phyloP scores from a whole-genome alignment of 1,284 basidiomycete genomes.

The Malassezia equina region DNA sequence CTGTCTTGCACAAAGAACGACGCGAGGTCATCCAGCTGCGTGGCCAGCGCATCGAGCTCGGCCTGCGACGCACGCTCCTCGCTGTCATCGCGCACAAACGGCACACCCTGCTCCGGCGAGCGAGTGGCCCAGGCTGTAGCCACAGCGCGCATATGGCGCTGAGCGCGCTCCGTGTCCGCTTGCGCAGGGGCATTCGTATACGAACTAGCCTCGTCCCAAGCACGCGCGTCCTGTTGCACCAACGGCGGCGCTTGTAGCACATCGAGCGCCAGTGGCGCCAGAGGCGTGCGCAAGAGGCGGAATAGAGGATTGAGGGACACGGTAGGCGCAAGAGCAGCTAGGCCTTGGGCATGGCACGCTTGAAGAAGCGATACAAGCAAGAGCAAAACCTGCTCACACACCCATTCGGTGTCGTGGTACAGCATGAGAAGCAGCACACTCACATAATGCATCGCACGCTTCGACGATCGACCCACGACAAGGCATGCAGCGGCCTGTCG shows the following conservation, averaged over 20 bases:
- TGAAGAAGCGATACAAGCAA: conserved; percentile 80
- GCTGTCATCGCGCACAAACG: neutral
- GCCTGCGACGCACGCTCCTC: conserved; percentile 6
- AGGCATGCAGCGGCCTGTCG: conserved; percentile 76
- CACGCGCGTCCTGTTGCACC: conserved; percentile 51
- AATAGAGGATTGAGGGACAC: conserved; percentile 80
- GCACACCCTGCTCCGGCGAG: conserved; percentile 24
- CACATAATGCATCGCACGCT: conserved; percentile 54
- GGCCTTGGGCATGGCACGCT: conserved; percentile 12
- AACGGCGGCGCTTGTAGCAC: conserved; percentile 75
- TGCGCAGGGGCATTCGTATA: too few species aligned
- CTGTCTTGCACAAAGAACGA: conserved; percentile 40
- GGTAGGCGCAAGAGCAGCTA: conserved; percentile 56
- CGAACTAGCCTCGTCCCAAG: too few species aligned
- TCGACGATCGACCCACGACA: conserved; percentile 23
- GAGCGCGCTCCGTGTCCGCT: conserved; percentile 31
- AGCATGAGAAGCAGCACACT: conserved; percentile 73
- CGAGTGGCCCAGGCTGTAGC: conserved; percentile 16
- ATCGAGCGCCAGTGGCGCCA: conserved; percentile 73
- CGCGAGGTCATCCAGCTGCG: conserved; percentile 42
- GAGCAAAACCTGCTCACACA: conserved; percentile 71
- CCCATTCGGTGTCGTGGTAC: conserved; percentile 73
- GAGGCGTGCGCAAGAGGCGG: conserved; percentile 70
- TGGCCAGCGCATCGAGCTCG: conserved; percentile 35
- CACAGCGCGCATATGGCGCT: conserved; percentile 26